These are phyloP conservation scores for Coemansia sp. DNA, from an alignment of 192 early-diverging fungal species.

Conservation along the genomic window DNA sequence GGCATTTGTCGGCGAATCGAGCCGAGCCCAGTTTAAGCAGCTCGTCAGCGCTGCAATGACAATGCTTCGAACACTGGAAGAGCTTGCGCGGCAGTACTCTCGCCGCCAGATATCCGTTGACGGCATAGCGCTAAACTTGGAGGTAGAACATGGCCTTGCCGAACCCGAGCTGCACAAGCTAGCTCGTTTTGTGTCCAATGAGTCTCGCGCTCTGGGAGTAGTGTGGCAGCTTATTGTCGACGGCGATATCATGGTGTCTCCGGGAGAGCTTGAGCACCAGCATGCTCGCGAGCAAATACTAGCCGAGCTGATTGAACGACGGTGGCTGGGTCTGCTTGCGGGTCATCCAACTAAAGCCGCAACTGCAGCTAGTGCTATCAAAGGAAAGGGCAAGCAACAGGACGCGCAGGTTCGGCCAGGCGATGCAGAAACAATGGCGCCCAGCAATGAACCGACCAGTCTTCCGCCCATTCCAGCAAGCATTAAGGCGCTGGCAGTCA, in stretches of 20 bases:
- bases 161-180: conserved; percentile 18
- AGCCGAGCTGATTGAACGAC: conserved; percentile 33
- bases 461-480: conserved; percentile 27
- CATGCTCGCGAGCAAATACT: conserved; percentile 30
- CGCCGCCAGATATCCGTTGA: not conserved
- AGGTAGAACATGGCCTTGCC: not conserved
- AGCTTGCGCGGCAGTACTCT: conserved; percentile 7
- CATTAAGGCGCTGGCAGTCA: conserved; percentile 28
- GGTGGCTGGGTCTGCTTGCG: conserved; percentile 27
- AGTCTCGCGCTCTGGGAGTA: conserved; percentile 18
- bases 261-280: conserved; percentile 38
- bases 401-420: not conserved
- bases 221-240: conserved; percentile 49
- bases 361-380: not conserved
- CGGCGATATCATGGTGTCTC: conserved; percentile 47
- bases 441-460: not conserved
- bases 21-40: conserved; percentile 25
- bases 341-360: not conserved
- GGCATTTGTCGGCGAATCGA: conserved; percentile 22
- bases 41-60: conserved; percentile 14
- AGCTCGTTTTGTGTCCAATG: conserved; percentile 12
- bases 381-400: conserved; percentile 15
- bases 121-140: not conserved
- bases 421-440: not conserved
- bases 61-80: conserved; percentile 19